Base-by-base conservation (phyloP, 1,284 basidiomycete genomes). In the Puccinia hordei region DNA sequence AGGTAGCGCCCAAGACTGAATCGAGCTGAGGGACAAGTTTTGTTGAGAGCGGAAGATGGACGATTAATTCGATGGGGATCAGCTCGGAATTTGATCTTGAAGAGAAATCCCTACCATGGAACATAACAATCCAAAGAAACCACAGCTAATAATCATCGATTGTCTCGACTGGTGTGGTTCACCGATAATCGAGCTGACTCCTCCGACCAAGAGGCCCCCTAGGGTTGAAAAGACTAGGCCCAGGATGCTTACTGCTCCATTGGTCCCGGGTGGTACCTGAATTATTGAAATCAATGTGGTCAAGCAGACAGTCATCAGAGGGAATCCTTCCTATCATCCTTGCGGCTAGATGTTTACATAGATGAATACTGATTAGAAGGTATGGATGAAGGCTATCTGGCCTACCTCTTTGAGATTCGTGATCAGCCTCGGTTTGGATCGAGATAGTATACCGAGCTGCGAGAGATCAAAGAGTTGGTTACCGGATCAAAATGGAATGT, bases 1-100 rank as follows among this genome's bases (percentile, higher is more conserved):
- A 46, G 1, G 83, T 83, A 1, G 84, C 84, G 17, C 84, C 84
- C 12, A 85, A 81, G 1, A 85, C 38, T 13, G 84, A 84, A 49
- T 84, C 84, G 17, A 81, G 27, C 61, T 81, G 27, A 51, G 12
- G 24, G n/a, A 44, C 22, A 35, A 61, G 65, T 65, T 41, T 41
- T 4, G 38, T 13, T 33, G 63, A 27, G 9, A 38, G 22, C 68
- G 17, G 30, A 10, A 19, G 22, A n/a, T 41, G 12, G 33, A 66
- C 17, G 19, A 22, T 55, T 12, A n/a, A 9, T 38, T 27, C 12
- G 3, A 49, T 6, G 33, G 24, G 24, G 24, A 17, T 15, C 22
- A 44, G 5, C 33, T 41, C 66, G 17, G 22, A n/a, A 12, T 1
- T 57, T 6, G 55, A 27, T 57, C 55, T 24, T 6, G 55, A 10